These are phyloP conservation scores for Didymella sp. DNA, from an alignment of 2,329 filamentous ascomycete species.

Conservation along the genomic window DNA sequence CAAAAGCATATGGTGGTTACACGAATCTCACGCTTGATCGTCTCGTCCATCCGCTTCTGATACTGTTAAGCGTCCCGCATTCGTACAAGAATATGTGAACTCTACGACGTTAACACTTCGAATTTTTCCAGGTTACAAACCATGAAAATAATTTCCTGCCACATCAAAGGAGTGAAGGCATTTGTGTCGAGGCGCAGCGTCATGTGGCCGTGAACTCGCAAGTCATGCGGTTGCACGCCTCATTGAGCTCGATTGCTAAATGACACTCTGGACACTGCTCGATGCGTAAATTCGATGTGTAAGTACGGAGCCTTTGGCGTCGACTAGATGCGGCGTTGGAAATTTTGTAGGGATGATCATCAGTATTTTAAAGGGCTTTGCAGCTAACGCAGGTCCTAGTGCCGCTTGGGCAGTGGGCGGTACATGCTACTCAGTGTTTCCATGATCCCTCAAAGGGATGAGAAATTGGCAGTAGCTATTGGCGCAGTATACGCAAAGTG, in stretches of 20 bases:
- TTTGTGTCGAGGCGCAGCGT: not conserved
- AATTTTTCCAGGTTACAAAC: no score
- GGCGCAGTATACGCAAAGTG: not conserved
- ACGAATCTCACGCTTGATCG: no score
- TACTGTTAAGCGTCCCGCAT: no score
- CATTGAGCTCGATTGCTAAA: not conserved
- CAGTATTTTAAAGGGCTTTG: not conserved
- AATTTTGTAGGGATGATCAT: not conserved
- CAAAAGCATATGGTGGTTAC: no score
- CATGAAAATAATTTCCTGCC: no score
- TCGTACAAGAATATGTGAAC: no score
- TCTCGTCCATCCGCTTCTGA: no score
- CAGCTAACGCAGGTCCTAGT: not conserved
- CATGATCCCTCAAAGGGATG: not conserved
- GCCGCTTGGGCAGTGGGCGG: not conserved
- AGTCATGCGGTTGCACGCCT: not conserved
- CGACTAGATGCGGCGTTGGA: not conserved
- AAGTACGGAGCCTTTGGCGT: no score
- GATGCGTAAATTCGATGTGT: not conserved
- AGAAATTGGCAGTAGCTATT: not conserved
- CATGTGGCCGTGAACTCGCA: not conserved
- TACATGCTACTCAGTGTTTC: not conserved
- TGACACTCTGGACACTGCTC: not conserved
- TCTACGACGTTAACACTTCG: no score
- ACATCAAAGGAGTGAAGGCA: not conserved